Evolutionary conservation across 2,329 filamentous ascomycete species (phyloP), one percentile per base, ranked within the genome.

Genomic region (Fonsecaea erecta): DNA sequence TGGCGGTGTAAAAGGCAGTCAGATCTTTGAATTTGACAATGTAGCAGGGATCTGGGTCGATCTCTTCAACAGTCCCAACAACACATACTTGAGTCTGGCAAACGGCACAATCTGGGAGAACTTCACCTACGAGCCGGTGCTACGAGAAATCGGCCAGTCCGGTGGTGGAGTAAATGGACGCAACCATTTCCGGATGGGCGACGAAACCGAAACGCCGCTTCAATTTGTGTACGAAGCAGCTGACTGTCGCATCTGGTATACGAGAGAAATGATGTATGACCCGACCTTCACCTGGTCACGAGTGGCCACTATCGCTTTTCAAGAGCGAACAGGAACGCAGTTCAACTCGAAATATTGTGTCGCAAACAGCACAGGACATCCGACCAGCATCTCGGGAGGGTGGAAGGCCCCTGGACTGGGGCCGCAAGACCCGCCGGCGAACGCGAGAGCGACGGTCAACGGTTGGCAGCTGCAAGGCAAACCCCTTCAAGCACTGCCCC

Each of bases 221-320:
- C 88, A 90, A 69, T 90, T 89, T 71, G 75, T 84, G 1, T 85
- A 86, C 62, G 83, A 88, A 68, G 81, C 85, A 0, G 84, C 87
- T 0, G 84, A 87, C 69, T 90, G 87, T 68, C 79, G 86, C 24
- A 35, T 89, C 12, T 90, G 83, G 72, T 88, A 84, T 65, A 87
- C 86, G 1, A 73, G 79, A 16, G 74, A 78, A 1, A 87, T 86
- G 75, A 74, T 85, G 35, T 74, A 80, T 2, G 80, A 86, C 63
- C 80, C 84, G 1, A 78, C 78, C 1, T 77, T 75, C n/a, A 71
- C 85, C 35, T 89, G 87, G 87, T 77, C 75, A 32, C 77, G 75
- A 26, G 80, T 79, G 32, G 75, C 75, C 1, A 73, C 74, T 5
- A 73, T 77, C 1, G 76, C 77, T 0, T 83, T 80, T 48, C 48